Evolutionary conservation across 176 grass and related monocot species (phyloP).

Genomic region (Panicum miliaceum): DNA sequence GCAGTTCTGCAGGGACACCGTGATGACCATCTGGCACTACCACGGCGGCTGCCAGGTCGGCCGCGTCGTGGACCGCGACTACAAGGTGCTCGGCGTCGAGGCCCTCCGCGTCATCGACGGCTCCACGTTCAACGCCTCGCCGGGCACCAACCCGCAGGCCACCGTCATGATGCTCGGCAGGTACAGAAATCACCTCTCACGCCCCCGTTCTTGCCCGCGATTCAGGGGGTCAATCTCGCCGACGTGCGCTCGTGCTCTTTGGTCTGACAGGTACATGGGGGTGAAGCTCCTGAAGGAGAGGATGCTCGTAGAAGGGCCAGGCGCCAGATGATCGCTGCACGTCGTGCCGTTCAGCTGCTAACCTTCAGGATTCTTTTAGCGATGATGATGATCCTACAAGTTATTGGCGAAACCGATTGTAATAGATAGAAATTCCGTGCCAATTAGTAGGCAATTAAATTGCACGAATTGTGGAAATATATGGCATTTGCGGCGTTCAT

Average conservation of each 20-base stretch:
- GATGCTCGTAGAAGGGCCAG: slow-evolving; percentile 38
- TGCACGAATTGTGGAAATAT: slow-evolving; percentile 5
- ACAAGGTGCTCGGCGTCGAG: slow-evolving; percentile 60
- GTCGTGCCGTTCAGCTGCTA: not conserved
- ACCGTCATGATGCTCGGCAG: slow-evolving; percentile 96
- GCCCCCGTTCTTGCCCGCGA: not conserved
- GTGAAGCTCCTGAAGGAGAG: slow-evolving; percentile 73
- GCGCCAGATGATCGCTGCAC: not conserved
- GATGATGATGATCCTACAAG: not conserved
- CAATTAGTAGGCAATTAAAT: not conserved
- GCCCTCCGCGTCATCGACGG: slow-evolving; percentile 85
- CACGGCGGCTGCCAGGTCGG: slow-evolving; percentile 81
- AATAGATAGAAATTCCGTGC: not conserved
- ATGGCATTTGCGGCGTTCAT: not conserved
- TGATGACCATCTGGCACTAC: slow-evolving; percentile 94
- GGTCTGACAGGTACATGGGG: slow-evolving; percentile 75
- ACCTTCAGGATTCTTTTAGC: slow-evolving; percentile 32
- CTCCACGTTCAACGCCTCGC: slow-evolving; percentile 76
- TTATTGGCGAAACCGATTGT: slow-evolving; percentile 20
- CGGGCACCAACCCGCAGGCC: slow-evolving; percentile 89
- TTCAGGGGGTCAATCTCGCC: not conserved
- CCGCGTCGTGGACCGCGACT: slow-evolving; percentile 75
- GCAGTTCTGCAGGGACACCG: slow-evolving; percentile 88
- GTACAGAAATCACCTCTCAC: slow-evolving; percentile 16
- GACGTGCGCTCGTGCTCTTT: not conserved